Evolutionary conservation across 257 asterid species (phyloP).

Genomic region (Solanum lycopersicoides): DNA sequence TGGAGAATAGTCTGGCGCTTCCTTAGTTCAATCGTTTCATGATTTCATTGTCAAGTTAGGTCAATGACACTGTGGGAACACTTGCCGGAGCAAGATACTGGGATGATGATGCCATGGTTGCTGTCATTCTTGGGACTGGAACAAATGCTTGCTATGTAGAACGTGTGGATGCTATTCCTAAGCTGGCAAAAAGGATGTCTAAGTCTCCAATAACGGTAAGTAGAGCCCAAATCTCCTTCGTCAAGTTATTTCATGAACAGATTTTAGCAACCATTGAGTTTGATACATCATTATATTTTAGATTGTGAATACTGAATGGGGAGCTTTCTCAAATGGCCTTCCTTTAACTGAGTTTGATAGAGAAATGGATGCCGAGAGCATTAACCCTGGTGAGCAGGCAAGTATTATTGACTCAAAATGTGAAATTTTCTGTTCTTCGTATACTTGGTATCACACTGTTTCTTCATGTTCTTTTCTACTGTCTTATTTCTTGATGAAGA

Average conservation of each 20-base stretch:
- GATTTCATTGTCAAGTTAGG: slow-evolving; percentile 41
- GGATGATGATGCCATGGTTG: slow-evolving; percentile 74
- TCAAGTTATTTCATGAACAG: neutral
- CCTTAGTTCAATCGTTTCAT: neutral
- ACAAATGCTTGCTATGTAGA: slow-evolving; percentile 76
- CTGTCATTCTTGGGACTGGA: slow-evolving; percentile 74
- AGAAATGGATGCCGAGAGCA: slow-evolving; percentile 68
- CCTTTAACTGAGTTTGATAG: slow-evolving; percentile 65
- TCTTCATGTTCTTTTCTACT: neutral
- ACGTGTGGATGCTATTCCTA: slow-evolving; percentile 48
- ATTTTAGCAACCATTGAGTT: neutral
- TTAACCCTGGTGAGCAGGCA: slow-evolving; percentile 82
- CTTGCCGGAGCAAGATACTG: slow-evolving; percentile 76
- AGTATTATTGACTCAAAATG: neutral
- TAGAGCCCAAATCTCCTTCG: neutral
- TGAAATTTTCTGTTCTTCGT: neutral
- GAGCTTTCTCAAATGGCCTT: slow-evolving; percentile 66
- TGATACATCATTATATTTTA: neutral
- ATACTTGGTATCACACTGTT: neutral
- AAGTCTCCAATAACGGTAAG: slow-evolving; percentile 36
- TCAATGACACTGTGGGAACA: slow-evolving; percentile 74
- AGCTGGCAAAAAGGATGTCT: slow-evolving; percentile 23
- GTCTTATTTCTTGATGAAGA: slow-evolving; percentile 22
- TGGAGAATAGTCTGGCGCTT: neutral
- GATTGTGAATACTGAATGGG: slow-evolving; percentile 80